Evolutionary conservation across 2,329 filamentous ascomycete species (phyloP).

Genomic region (Pseudocercospora fuligena): DNA sequence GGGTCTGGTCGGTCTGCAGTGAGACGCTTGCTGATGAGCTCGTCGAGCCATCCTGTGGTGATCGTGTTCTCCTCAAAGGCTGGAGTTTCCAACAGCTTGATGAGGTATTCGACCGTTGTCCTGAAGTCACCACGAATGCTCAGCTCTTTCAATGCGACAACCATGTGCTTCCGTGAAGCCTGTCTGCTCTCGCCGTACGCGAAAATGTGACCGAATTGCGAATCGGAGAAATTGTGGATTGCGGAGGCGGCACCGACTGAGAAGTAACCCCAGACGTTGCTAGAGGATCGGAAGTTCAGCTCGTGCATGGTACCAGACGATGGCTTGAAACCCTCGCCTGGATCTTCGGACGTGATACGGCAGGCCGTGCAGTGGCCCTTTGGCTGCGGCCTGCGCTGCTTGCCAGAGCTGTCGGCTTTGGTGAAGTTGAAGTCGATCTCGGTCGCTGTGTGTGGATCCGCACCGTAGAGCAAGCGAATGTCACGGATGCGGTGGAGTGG

Average conservation of each 20-base stretch:
- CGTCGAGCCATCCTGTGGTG: constrained; percentile 97
- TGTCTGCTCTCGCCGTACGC: constrained; percentile 97
- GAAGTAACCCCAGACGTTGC: constrained; percentile 99
- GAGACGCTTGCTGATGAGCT: constrained; percentile 96
- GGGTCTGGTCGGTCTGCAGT: constrained; percentile 94
- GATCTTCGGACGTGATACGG: constrained; percentile 98
- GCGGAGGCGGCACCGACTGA: constrained; percentile 94
- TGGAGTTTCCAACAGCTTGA: constrained; percentile 97
- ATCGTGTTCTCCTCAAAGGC: constrained; percentile 99
- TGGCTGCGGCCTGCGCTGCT: constrained; percentile 85
- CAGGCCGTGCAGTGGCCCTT: constrained; percentile 98
- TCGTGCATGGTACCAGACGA: constrained; percentile 99
- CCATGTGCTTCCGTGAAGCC: constrained; percentile 98
- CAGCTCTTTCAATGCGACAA: constrained; percentile 95
- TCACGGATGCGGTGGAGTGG: constrained; percentile 94
- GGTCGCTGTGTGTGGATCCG: constrained; percentile 82
- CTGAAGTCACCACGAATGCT: constrained; percentile 99
- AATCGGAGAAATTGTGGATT: constrained; percentile 99
- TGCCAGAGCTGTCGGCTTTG: constrained; percentile 78
- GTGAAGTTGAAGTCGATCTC: constrained; percentile 98
- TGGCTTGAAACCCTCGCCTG: constrained; percentile 98
- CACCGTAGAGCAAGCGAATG: constrained; percentile 93
- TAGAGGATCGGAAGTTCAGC: constrained; percentile 97
- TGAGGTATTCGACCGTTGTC: constrained; percentile 97
- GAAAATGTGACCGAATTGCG: constrained; percentile 98